phyloP scores from a whole-genome alignment of 805 yeast species.

The Saccharomycopsis fibuligera region DNA sequence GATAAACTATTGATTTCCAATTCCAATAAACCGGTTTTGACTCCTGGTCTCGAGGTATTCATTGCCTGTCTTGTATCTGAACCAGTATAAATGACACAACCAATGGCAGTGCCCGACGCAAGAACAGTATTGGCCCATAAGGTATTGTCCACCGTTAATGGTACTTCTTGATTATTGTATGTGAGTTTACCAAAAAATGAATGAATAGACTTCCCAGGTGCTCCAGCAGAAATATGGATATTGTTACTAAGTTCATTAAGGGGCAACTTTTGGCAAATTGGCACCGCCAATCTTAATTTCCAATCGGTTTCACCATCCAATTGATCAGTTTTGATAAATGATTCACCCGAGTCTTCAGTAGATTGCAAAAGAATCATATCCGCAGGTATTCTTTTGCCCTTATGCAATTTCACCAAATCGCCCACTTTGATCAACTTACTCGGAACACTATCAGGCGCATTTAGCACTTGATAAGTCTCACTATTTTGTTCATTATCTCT shows the following conservation, averaged over 20 bases:
- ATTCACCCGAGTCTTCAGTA: slow-evolving; percentile 75
- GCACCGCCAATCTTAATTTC: slow-evolving; percentile 81
- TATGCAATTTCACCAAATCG: slow-evolving; percentile 70
- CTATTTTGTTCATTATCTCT: slow-evolving; percentile 86
- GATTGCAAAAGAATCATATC: slow-evolving; percentile 83
- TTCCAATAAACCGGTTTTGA: slow-evolving; percentile 85
- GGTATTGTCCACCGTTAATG: slow-evolving; percentile 82
- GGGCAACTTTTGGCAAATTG: slow-evolving; percentile 58
- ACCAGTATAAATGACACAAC: slow-evolving; percentile 87
- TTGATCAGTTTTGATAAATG: slow-evolving; percentile 94
- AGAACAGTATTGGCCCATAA: slow-evolving; percentile 97
- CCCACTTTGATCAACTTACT: slow-evolving; percentile 75
- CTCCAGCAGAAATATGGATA: slow-evolving; percentile 58
- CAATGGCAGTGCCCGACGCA: slow-evolving; percentile 89
- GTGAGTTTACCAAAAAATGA: slow-evolving; percentile 70
- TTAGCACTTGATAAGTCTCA: slow-evolving; percentile 71
- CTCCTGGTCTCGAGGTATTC: slow-evolving; percentile 84
- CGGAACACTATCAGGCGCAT: slow-evolving; percentile 29
- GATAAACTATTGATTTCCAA: slow-evolving; percentile 84
- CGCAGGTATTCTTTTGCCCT: slow-evolving; percentile 88
- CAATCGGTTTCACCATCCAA: slow-evolving; percentile 99
- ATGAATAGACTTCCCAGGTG: slow-evolving; percentile 82
- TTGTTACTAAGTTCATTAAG: slow-evolving; percentile 47
- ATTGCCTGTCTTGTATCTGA: slow-evolving; percentile 88
- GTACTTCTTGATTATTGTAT: slow-evolving; percentile 49